Conservation (phyloP, 495 filamentous ascomycete species). For the Penicillium salamii region DNA sequence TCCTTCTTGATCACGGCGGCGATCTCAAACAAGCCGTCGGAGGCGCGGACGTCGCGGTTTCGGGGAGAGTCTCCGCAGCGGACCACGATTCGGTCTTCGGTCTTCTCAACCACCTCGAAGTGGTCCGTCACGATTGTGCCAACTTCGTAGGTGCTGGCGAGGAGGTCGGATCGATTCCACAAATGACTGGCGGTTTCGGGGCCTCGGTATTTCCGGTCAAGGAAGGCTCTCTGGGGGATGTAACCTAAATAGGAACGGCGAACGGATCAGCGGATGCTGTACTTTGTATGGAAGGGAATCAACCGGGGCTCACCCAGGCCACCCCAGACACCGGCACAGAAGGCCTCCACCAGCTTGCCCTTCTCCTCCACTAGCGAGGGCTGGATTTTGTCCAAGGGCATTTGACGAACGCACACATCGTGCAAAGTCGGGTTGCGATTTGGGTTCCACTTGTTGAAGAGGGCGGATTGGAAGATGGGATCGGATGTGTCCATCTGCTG, state of each 20-base stretch:
- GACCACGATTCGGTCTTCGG: constrained; percentile 56
- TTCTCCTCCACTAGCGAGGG: constrained; percentile 61
- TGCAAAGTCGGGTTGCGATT: constrained; percentile 57
- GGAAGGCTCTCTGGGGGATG: constrained; percentile 57
- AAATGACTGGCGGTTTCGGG: constrained; percentile 61
- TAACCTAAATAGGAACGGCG: constrained; percentile 44
- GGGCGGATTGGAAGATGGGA: constrained; percentile 56
- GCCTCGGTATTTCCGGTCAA: constrained; percentile 60
- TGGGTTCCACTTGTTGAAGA: constrained; percentile 58
- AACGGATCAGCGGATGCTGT: not conserved
- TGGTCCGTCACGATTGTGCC: constrained; percentile 71
- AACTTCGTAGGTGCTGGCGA: constrained; percentile 51
- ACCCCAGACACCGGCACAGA: constrained; percentile 65
- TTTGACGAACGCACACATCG: constrained; percentile 59
- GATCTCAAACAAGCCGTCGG: constrained; percentile 71
- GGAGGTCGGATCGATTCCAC: constrained; percentile 57
- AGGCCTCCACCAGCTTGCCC: constrained; percentile 57
- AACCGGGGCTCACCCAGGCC: constrained; percentile 52
- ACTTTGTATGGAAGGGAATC: not conserved
- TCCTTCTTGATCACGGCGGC: constrained; percentile 58
- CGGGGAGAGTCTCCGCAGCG: constrained; percentile 67
- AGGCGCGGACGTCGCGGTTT: constrained; percentile 51
- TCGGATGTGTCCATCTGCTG: constrained; percentile 54
- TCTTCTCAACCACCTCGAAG: constrained; percentile 72
- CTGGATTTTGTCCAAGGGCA: constrained; percentile 61